These are phyloP conservation scores for Puccinia polysora DNA, from an alignment of 1,284 basidiomycete genomes.

Conservation along the genomic window DNA sequence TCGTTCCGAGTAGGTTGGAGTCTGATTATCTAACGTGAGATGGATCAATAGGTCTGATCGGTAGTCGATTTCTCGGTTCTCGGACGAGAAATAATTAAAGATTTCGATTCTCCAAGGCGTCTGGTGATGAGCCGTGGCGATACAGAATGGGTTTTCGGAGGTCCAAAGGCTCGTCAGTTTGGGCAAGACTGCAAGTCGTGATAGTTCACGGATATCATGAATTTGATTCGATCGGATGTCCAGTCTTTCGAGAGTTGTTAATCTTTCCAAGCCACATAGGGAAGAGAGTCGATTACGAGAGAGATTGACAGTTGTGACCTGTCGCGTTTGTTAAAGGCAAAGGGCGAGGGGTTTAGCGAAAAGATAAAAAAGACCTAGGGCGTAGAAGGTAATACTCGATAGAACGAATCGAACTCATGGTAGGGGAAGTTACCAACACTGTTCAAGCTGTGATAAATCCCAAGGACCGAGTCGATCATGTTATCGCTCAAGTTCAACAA, in stretches of 20 bases:
- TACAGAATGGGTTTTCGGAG: conserved; percentile 71
- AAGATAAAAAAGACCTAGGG: conserved; percentile 49
- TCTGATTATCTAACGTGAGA: conserved; percentile 46
- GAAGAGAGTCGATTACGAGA: conserved; percentile 83
- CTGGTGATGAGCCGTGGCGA: conserved; percentile 49
- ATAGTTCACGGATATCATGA: conserved; percentile 77
- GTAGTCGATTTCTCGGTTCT: conserved; percentile 42
- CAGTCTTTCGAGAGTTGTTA: conserved; percentile 72
- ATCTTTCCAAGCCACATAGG: conserved; percentile 83
- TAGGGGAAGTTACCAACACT: conserved; percentile 61
- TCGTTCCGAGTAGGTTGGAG: conserved; percentile 29
- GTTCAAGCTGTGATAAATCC: conserved; percentile 72
- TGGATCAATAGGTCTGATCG: background rate
- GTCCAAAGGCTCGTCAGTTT: conserved; percentile 72
- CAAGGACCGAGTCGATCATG: conserved; percentile 90
- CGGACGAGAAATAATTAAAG: conserved; percentile 45
- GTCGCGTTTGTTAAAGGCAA: too few relatives aligned
- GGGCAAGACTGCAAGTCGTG: conserved; percentile 72
- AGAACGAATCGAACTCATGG: too few relatives aligned
- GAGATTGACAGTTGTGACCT: conserved; percentile 64
- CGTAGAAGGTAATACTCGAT: too few relatives aligned
- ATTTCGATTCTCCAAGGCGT: conserved; percentile 46
- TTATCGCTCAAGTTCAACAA: conserved; percentile 89
- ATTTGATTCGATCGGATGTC: conserved; percentile 80
- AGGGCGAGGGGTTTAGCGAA: too few relatives aligned